These are phyloP conservation scores for Debaryomyces fabryi DNA, from an alignment of 1,139 yeast species.

Conservation along the genomic window DNA sequence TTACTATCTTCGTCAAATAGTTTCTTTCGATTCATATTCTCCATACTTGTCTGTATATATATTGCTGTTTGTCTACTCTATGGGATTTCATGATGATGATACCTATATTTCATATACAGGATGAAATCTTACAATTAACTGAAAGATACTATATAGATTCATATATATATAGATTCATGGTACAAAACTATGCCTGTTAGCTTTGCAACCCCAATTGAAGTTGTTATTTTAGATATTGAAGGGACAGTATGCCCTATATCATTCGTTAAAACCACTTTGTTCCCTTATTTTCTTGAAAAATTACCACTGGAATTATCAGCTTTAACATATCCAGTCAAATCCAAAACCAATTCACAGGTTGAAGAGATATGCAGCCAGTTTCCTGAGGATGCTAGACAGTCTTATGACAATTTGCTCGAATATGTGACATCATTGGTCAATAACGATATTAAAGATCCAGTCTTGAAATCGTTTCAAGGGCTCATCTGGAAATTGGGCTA, in stretches of 20 bases:
- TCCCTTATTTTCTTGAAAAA: conserved; percentile 49
- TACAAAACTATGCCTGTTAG: neutral
- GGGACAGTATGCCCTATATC: conserved; percentile 92
- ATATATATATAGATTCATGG: neutral
- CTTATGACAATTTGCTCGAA: conserved; percentile 30
- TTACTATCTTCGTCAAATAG: conserved; percentile 35
- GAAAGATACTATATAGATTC: neutral
- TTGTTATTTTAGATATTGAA: conserved; percentile 71
- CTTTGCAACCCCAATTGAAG: conserved; percentile 2
- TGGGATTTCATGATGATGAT: neutral
- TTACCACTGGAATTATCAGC: conserved; percentile 26
- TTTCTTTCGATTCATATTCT: neutral
- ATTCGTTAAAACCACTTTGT: conserved; percentile 76
- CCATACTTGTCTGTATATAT: neutral
- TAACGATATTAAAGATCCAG: conserved; percentile 76
- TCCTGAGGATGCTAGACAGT: conserved; percentile 34
- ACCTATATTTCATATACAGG: conserved; percentile 1
- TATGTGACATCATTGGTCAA: conserved; percentile 62
- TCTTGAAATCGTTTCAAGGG: conserved; percentile 80
- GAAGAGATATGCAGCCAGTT: conserved; percentile 44
- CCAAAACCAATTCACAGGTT: conserved; percentile 19
- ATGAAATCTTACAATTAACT: neutral
- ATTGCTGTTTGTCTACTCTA: neutral
- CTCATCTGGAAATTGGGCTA: conserved; percentile 82
- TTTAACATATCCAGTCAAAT: conserved; percentile 38